Percentiles rank a stretch among this genome's conserved stretches.
These are phyloP conservation scores for Emydomyces testavorans DNA, from an alignment of 2,329 filamentous ascomycete genomes.

Conservation along the genomic window DNA sequence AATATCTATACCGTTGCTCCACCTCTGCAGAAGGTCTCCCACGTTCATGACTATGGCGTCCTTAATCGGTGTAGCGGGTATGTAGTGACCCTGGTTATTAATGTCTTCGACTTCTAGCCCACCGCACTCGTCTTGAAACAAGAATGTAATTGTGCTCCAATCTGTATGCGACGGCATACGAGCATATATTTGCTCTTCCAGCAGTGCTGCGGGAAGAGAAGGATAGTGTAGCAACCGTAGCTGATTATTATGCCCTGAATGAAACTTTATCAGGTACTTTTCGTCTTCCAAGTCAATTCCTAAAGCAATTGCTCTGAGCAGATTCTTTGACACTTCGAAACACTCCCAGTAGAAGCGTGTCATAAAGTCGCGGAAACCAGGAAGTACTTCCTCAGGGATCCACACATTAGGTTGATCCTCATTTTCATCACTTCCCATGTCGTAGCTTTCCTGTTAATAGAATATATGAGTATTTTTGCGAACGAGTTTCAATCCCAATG, in stretches of 20 bases:
- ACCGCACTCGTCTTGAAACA: conserved; percentile 45
- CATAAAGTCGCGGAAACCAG: conserved; percentile 40
- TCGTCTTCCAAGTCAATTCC: conserved; percentile 39
- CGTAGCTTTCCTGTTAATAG: conserved; percentile 39
- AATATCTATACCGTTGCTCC: conserved; percentile 36
- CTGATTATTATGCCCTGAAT: conserved; percentile 48
- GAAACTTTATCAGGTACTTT: conserved; percentile 27
- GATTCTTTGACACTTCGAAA: conserved; percentile 33
- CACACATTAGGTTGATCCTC: conserved; percentile 40
- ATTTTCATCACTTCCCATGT: conserved; percentile 41
- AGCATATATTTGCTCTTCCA: conserved; percentile 36
- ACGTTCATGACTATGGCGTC: conserved; percentile 41
- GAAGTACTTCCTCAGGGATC: conserved; percentile 37
- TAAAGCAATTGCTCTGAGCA: conserved; percentile 38
- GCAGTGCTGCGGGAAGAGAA: conserved; percentile 34
- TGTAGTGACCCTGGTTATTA: conserved; percentile 28
- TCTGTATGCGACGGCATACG: conserved; percentile 46
- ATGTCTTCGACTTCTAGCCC: conserved; percentile 43
- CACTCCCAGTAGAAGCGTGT: conserved; percentile 41
- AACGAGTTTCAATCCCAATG: neutral
- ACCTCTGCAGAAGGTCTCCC: conserved; percentile 41
- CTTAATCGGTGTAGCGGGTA: conserved; percentile 32
- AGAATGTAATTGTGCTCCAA: conserved; percentile 43
- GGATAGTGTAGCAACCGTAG: conserved; percentile 51
- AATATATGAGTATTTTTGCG: neutral